Evolutionary conservation across 176 grass and related monocot species (phyloP), one percentile per base, ranked within the genome.

Genomic region (Eragrostis curvula): DNA sequence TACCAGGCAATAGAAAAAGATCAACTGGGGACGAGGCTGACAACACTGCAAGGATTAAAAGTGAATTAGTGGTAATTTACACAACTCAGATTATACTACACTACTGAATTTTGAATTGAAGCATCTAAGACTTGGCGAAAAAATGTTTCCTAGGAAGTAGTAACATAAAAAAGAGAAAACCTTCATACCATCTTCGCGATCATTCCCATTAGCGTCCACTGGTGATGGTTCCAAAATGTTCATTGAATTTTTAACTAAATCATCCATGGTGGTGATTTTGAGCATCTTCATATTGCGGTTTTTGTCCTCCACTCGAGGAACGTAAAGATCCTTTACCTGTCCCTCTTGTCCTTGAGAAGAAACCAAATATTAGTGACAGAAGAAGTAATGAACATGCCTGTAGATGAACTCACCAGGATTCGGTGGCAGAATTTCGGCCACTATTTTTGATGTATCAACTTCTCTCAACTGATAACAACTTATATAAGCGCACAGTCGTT

Each of bases 211-310:
- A 86, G 83, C 75, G 88, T 95, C 87, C 12, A 87, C 6, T n/a
- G 90, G 89, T 23, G 87, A 91, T 27, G 96, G 93, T 72, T 99
- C 96, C 80, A 99, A 40, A 78, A 99, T 99, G 28, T 99, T 96
- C 96, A 99, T 96, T 62, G 93, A 96, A 92, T 93, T 96, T 62
- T 88, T 83, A 70, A 96, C 60, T 51, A 99, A 85, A 83, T 99
- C 93, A 73, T 93, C 75, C 79, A 90, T 90, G 52, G 86, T 78
- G 32, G 90, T 94, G 52, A 99, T 96, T 87, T 85, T 95, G 63
- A 96, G 61, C 93, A 96, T 99, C 80, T 85, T 68, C 96, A 99
- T 99, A 79, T 99, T 85, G 57, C 93, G 90, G 82, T 99, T 96
- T 71, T 91, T 99, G 82, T 99, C 93, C 74, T 99, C 96, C 36